Evolutionary conservation across 345 rosid species (phyloP).

Genomic region (Eucalyptus sideroxylon): DNA sequence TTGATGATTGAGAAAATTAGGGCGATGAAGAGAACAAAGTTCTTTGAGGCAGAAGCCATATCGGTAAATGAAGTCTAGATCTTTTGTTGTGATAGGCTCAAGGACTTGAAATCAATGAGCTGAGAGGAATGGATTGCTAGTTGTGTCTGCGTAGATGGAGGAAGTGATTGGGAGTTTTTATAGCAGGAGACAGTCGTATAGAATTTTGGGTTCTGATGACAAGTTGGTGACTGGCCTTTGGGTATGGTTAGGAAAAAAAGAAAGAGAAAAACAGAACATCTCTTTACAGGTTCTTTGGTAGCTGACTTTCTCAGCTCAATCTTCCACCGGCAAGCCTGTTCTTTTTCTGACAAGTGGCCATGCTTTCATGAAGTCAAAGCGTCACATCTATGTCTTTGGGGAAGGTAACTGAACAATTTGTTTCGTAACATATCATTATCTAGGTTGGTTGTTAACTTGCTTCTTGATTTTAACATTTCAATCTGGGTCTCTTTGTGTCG

Average conservation of each 20-base stretch:
- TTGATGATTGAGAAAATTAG: neutral
- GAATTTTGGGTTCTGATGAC: neutral
- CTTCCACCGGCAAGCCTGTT: neutral
- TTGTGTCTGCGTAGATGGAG: neutral
- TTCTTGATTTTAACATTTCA: neutral
- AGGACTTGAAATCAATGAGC: neutral
- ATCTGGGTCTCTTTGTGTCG: neutral
- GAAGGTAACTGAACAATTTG: neutral
- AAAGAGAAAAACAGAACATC: neutral
- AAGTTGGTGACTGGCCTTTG: neutral
- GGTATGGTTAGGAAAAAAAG: neutral
- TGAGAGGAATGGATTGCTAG: neutral
- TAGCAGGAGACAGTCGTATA: neutral
- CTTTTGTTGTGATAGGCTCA: neutral
- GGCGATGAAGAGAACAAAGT: neutral
- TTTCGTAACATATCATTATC: neutral
- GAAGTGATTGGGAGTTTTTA: neutral
- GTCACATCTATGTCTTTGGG: neutral
- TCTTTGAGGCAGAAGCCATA: neutral
- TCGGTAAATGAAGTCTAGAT: neutral
- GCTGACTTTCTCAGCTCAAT: neutral
- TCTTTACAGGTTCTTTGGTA: neutral
- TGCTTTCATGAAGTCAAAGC: neutral
- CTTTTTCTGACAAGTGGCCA: neutral
- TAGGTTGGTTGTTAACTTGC: neutral